Percentiles rank a stretch among this genome's conserved stretches.
Evolutionary conservation across 495 filamentous ascomycete species (phyloP).

Genomic region (Choiromyces venosus): DNA sequence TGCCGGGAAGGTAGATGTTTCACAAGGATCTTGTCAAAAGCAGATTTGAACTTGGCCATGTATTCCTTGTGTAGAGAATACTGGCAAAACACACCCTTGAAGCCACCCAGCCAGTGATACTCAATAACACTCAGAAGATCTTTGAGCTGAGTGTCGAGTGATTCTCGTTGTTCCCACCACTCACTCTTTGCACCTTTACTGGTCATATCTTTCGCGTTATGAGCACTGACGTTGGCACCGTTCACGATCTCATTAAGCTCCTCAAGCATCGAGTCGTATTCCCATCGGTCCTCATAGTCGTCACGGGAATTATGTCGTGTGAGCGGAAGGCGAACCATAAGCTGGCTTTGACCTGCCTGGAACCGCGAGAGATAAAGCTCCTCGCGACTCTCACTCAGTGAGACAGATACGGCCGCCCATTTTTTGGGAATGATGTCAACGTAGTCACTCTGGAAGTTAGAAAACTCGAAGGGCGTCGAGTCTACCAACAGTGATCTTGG

Average conservation of each 20-base stretch:
- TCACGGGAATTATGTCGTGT: conserved; percentile 75
- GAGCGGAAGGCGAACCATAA: conserved; percentile 78
- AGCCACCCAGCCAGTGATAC: conserved; percentile 89
- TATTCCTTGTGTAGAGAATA: conserved; percentile 55
- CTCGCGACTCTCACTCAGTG: conserved; percentile 67
- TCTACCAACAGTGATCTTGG: conserved; percentile 36
- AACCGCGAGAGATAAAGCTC: conserved; percentile 81
- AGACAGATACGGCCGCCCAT: conserved; percentile 84
- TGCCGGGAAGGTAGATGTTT: conserved; percentile 86
- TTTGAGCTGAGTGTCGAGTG: conserved; percentile 68
- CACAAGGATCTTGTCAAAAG: conserved; percentile 75
- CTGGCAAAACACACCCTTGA: conserved; percentile 81
- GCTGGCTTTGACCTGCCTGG: conserved; percentile 64
- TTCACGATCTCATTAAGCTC: conserved; percentile 79
- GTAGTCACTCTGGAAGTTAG: conserved; percentile 61
- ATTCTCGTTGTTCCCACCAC: conserved; percentile 85
- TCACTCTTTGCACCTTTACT: conserved; percentile 58
- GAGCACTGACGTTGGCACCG: conserved; percentile 71
- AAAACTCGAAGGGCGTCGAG: conserved; percentile 47
- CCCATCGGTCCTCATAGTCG: conserved; percentile 71
- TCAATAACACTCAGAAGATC: conserved; percentile 81
- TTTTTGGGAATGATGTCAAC: conserved; percentile 71
- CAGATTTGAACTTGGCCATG: conserved; percentile 64
- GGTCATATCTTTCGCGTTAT: conserved; percentile 59
- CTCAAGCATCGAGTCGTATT: conserved; percentile 66